Base-by-base conservation (phyloP, 306 rosid species). In the Quercus suber region DNA sequence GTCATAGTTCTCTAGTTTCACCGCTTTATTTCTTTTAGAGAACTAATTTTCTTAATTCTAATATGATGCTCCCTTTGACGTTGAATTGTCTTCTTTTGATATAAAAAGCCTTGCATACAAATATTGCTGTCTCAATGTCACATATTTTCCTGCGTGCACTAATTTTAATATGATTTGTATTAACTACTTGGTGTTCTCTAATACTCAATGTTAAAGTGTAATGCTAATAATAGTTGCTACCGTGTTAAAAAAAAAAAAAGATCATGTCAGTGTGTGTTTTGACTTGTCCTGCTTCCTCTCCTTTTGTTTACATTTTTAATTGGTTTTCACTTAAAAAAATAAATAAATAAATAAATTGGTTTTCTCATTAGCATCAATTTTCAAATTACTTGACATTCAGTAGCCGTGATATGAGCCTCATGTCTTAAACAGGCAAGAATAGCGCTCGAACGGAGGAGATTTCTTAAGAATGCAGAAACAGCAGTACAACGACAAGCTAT, bases 391-490 rank as follows among this genome's bases (percentile, higher is more conserved):
- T 67, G 80, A 56, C 45, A 77, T 82, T 72, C 68, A 53, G 43
- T 76, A 77, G 72, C 72, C 11, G 31, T 83, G 51, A 84, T 79
- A 67, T 57, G 75, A 68, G 37, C 56, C 56, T 76, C 18, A 82
- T 85, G 60, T 84, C 80, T 80, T 74, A 60, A 76, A 84, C 89
- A 96, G 99, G 98, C 93, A 83, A 96, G 97, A 88, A 93, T 93
- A 79, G 98, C 98, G 59, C 98, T 96, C 41, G 99, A 96, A 84
- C 84, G 99, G 78, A 91, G 99, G 64, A 93, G 81, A 80, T 96
- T 96, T 86, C 92, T 96, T 75, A 92, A 91, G 89, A 93, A 89
- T 83, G 98, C 98, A 0, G 98, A 96, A 87, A 87, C 94, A 88
- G 96, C 98, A 15, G 97, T 96, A 72, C 97, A 96, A 76, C 85